Evolutionary conservation across 1,139 yeast genomes (phyloP), one percentile per base, ranked within the genome.

Genomic region (Geotrichum cucujoidarum): DNA sequence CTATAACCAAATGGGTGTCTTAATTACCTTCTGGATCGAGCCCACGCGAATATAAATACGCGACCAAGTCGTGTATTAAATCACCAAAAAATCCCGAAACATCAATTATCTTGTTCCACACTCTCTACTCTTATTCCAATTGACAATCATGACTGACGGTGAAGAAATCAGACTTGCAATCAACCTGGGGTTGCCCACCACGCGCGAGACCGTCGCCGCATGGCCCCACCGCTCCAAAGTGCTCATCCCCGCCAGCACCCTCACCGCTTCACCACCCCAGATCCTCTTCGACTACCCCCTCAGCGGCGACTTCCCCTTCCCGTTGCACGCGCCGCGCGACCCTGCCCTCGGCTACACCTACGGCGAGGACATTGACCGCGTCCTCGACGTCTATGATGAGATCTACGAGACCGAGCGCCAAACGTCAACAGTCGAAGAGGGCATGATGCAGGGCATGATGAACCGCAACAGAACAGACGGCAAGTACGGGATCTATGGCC

Each of bases 401-500:
- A 16, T 43, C 17, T 48, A 48, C 14, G 30, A 14, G 10, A 43
- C 30, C 8, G 50, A 48, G 18, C 45, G 39, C 6, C 41, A 33
- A 5, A 43, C 48, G n/a, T 35, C 35, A 5, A 20, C 50, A 16
- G 16, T 39, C 13, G 25, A 29, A 6, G 41, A 40, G 1, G 48
- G 36, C 3, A 29, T 31, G 17, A 39, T 48, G 18, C 50, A 48
- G 2, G 50, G 50, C 2, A 48, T 44, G 48, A 37, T 48, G 4
- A 48, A 48, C 7, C n/a, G 50, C 22, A 43, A 43, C 25, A 40
- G 48, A 4, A 48, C 50, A 1, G 42, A 48, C 24, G 50, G 50
- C 14, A 48, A 43, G 16, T 48, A 48, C 10, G 50, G 50, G 5
- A 31, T 48, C n/a, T 48, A 34, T 25, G 50, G 50, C 2, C 50